Evolutionary conservation across 192 early-diverging fungal species (phyloP), one percentile per base, ranked within the genome.

Genomic region (Coemansia sp.): DNA sequence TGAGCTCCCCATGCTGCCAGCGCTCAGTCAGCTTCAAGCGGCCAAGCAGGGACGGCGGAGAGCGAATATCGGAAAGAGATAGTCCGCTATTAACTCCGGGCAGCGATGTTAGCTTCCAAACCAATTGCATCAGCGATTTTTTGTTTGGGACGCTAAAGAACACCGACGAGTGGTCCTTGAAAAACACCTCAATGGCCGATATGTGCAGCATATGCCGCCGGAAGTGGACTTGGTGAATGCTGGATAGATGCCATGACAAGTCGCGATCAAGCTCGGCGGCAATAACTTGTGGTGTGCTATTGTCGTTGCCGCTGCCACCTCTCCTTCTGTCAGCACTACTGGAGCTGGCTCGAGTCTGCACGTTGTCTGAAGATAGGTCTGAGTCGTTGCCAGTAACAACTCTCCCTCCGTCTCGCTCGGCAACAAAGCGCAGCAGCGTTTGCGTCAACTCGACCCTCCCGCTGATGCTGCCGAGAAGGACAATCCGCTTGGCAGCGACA

Each of bases 1-100:
- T 90, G 42, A 98, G 90, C 72, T 96, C 93, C 24, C 91, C 80
- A 32, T 84, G 86, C 67, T 91, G 87, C 96, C 96, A 98, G 40
- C 86, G 82, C 63, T 91, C 87, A 0, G 92, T 93, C 62, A 95
- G 64, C 55, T 59, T 61, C 17, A 73, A 53, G 20, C 78, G 69
- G 19, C 56, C 48, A 19, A 81, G 40, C 48, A 81, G 68, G 0
- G 51, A 58, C 15, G 64, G 59, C 20, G 78, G 70, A 44, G 78
- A 64, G 15, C 74, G 74, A n/a, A 81, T 64, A 40, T 81, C 78
- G 0, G 74, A 66, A 7, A 76, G 65, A 6, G 74, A 31, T 50
- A 81, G 74, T 11, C 64, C 70, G 38, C 41, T 40, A 39, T 76
- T 76, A 1, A 61, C 78, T 13, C 55, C 51, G 1, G 69, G 65